These are phyloP conservation scores for Eucalyptus brandiana DNA, from an alignment of 345 rosid species.

Conservation along the genomic window DNA sequence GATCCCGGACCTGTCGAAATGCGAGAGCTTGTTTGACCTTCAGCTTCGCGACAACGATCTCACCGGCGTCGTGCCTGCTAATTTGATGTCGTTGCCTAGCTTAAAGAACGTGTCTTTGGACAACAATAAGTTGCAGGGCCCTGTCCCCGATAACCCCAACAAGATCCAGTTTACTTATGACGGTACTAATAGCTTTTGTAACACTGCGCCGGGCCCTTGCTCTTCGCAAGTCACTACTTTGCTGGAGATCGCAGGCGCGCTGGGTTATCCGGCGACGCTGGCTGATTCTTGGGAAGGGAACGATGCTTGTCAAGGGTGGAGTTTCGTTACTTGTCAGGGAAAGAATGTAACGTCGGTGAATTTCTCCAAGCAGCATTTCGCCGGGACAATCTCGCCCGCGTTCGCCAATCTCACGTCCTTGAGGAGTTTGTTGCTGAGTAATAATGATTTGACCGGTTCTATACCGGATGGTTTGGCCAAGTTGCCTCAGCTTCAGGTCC, in stretches of 20 bases:
- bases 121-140: conserved; percentile 75
- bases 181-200: conserved; percentile 37
- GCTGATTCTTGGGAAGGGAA: conserved; percentile 76
- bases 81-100: conserved; percentile 22
- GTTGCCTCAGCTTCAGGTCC: conserved; percentile 28
- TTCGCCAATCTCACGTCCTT: conserved; percentile 44
- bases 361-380: conserved; percentile 35
- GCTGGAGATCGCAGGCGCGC: conserved; percentile 50
- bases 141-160: conserved; percentile 32
- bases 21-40: conserved; percentile 39
- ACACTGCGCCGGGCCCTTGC: conserved; percentile 15
- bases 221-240: conserved; percentile 44
- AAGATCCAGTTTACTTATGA: conserved; percentile 3
- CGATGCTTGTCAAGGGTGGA: conserved; percentile 49
- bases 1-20: conserved; percentile 63
- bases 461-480: conserved; percentile 48
- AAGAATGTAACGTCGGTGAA: conserved; percentile 25
- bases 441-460: conserved; percentile 47
- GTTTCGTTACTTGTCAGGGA: conserved; percentile 34
- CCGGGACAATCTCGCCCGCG: conserved; percentile 53
- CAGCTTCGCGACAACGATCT: conserved; percentile 64
- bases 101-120: conserved; percentile 37
- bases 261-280: conserved; percentile 49
- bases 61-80: conserved; percentile 49
- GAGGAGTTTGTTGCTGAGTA: conserved; percentile 39